These are phyloP conservation scores for Ramaria sp. DNA, from an alignment of 768 basidiomycete species.

Conservation along the genomic window DNA sequence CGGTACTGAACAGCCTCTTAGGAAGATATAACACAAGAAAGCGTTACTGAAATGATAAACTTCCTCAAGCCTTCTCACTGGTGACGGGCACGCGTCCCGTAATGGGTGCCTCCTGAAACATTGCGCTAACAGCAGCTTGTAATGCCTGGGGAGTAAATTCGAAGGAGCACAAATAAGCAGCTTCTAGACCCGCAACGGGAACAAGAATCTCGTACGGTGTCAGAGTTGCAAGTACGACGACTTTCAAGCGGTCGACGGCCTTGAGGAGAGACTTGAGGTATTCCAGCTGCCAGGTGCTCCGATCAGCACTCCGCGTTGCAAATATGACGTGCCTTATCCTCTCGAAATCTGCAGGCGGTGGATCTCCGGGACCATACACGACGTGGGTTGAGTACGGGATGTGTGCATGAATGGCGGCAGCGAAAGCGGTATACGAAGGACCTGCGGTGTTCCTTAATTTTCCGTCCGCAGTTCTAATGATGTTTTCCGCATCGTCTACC, in stretches of 20 bases:
- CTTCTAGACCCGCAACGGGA: slow-evolving; percentile 1
- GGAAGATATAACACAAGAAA: no score
- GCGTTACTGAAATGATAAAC: background rate
- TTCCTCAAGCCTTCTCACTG: background rate
- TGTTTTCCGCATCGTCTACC: slow-evolving; percentile 40
- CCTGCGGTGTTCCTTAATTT: slow-evolving; percentile 46
- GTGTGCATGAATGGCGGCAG: slow-evolving; percentile 24
- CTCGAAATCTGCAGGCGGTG: slow-evolving; percentile 9
- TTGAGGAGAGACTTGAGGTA: slow-evolving; percentile 23
- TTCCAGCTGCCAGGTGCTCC: slow-evolving; percentile 39
- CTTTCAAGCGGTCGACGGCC: slow-evolving; percentile 12
- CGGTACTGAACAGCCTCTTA: no score
- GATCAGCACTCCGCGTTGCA: slow-evolving; percentile 46
- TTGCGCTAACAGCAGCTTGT: slow-evolving; percentile 29
- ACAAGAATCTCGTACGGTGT: slow-evolving; percentile 52
- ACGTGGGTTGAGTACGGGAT: slow-evolving; percentile 26
- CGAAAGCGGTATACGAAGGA: slow-evolving; percentile 42
- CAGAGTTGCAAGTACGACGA: slow-evolving; percentile 49
- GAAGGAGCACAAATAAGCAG: slow-evolving; percentile 38
- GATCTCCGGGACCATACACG: slow-evolving; percentile 28
- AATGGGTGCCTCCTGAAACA: slow-evolving; percentile 29
- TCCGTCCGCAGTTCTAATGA: slow-evolving; percentile 31
- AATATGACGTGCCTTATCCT: slow-evolving; percentile 29
- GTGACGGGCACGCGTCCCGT: slow-evolving; percentile 21
- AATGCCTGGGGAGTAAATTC: slow-evolving; percentile 48